phyloP scores from a whole-genome alignment of 129 eudicot species.

The carrot (Daucus carota) region DH1_v3.0 NC_030386.2:26705501-26706000 shows the following conservation, averaged over 20 bases:
- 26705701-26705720: neutral
- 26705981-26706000: constrained; percentile 36
- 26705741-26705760: neutral
- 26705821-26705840: neutral
- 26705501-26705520: constrained; percentile 3
- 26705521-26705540: constrained; percentile 57
- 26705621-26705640: neutral
- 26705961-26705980: constrained; percentile 60
- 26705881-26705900: constrained; percentile 57
- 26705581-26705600: neutral
- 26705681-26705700: neutral
- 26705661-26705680: neutral
- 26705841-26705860: constrained; percentile 3
- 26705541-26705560: constrained; percentile 71
- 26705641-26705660: neutral
- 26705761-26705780: neutral
- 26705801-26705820: constrained; percentile 1
- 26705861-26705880: neutral
- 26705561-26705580: constrained; percentile 18
- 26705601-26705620: neutral
- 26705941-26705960: constrained; percentile 73
- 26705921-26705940: constrained; percentile 63
- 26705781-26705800: neutral
- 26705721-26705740: neutral
- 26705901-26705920: constrained; percentile 69